phyloP scores from a whole-genome alignment of 2,329 filamentous ascomycete genomes.

The Aspergillus sclerotialis region DNA sequence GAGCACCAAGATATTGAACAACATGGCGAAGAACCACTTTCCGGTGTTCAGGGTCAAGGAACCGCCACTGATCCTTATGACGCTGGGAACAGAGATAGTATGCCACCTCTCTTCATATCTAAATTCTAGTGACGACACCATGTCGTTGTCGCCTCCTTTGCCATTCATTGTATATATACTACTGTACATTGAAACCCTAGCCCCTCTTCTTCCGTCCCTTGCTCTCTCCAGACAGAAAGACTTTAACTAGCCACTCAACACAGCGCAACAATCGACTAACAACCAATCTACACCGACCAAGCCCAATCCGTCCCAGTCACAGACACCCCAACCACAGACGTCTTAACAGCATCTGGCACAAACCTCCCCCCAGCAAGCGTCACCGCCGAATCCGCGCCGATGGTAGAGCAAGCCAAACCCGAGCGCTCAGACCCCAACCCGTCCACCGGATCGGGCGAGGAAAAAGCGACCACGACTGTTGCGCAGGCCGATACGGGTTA shows the following conservation, averaged over 20 bases:
- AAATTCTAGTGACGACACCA: not conserved
- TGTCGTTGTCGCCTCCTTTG: not conserved
- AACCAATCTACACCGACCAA: no score
- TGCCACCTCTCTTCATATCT: constrained; percentile 10
- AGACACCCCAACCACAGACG: no score
- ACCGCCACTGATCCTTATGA: constrained; percentile 68
- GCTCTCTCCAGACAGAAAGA: no score
- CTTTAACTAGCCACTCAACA: no score
- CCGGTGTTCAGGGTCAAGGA: constrained; percentile 62
- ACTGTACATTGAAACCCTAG: no score
- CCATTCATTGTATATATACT: not conserved
- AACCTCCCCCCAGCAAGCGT: not conserved
- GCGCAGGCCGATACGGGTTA: not conserved
- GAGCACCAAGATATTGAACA: constrained; percentile 19
- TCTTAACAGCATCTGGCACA: no score
- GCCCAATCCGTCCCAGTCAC: no score
- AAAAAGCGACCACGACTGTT: not conserved
- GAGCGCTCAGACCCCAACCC: not conserved
- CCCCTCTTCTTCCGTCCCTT: no score
- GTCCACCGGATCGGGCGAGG: not conserved
- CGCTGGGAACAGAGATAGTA: constrained; percentile 64
- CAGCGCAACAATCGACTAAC: no score
- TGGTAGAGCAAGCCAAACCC: not conserved
- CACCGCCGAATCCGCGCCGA: not conserved
- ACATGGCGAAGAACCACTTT: constrained; percentile 59